phyloP scores from a whole-genome alignment of 2,329 filamentous ascomycete species.

The Cercospora janseana region DNA sequence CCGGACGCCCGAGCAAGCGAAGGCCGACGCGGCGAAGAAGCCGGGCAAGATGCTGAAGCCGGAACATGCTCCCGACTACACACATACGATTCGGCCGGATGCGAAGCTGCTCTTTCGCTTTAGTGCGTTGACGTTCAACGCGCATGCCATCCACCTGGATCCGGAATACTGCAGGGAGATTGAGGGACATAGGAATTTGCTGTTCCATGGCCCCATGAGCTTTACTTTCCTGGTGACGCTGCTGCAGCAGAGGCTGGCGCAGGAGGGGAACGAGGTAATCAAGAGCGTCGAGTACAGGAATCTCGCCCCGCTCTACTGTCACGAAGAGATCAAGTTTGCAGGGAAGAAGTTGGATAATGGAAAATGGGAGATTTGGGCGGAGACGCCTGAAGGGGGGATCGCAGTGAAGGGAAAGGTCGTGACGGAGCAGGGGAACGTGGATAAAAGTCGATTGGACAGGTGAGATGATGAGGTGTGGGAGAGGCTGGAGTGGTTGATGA shows the following conservation, averaged over 20 bases:
- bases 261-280: constrained; percentile 44
- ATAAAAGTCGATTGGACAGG: constrained; percentile 19
- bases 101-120: constrained; percentile 79
- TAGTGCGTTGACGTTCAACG: constrained; percentile 87
- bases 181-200: constrained; percentile 71
- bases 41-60: constrained; percentile 45
- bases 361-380: constrained; percentile 45
- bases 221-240: constrained; percentile 73
- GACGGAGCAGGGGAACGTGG: constrained; percentile 28
- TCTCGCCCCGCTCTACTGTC: constrained; percentile 73
- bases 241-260: constrained; percentile 55
- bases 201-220: constrained; percentile 85
- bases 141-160: constrained; percentile 87
- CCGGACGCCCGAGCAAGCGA: constrained; percentile 43
- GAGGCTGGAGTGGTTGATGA: constrained; percentile 19
- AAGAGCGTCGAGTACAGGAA: constrained; percentile 73
- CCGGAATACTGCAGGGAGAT: constrained; percentile 63
- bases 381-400: constrained; percentile 43
- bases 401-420: constrained; percentile 47
- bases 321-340: constrained; percentile 69
- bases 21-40: constrained; percentile 32
- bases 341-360: constrained; percentile 51
- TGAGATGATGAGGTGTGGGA: constrained; percentile 4
- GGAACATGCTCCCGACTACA: constrained; percentile 53
- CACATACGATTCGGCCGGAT: constrained; percentile 63